These are phyloP conservation scores for Chaetomiaceae sp. DNA, from an alignment of 2,329 filamentous ascomycete species.

Conservation along the genomic window DNA sequence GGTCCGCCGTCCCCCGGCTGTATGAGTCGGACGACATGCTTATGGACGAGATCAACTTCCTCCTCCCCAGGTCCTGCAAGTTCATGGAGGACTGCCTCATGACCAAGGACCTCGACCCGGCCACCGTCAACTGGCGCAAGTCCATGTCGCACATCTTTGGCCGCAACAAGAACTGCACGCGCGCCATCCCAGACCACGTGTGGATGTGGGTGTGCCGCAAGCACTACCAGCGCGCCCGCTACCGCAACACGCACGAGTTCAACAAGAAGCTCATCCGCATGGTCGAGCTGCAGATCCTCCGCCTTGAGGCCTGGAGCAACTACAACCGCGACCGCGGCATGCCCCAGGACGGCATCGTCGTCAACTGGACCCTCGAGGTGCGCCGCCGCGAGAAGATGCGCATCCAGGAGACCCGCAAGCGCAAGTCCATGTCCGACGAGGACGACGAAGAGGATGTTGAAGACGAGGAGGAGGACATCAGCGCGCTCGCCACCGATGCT, in stretches of 20 bases:
- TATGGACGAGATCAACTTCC: not conserved
- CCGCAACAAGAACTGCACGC: constrained; percentile 74
- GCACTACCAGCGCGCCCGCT: constrained; percentile 73
- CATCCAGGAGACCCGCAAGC: not conserved
- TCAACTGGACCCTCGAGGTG: constrained; percentile 58
- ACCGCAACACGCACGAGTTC: constrained; percentile 60
- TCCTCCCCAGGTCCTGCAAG: constrained; percentile 41
- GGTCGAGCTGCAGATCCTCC: constrained; percentile 57
- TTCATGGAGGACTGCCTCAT: constrained; percentile 51
- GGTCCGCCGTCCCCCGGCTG: not conserved
- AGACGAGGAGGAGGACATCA: constrained; percentile 24
- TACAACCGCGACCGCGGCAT: constrained; percentile 37
- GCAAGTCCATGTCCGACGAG: not conserved
- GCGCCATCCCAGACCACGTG: constrained; percentile 61
- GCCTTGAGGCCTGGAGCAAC: constrained; percentile 60
- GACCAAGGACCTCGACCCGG: constrained; percentile 34
- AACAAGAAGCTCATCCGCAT: constrained; percentile 60
- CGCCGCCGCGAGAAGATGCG: constrained; percentile 62
- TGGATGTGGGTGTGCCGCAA: constrained; percentile 79
- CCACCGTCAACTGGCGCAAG: constrained; percentile 47
- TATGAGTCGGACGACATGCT: not conserved
- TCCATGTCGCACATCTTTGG: constrained; percentile 79
- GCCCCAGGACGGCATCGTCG: constrained; percentile 41
- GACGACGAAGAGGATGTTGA: constrained; percentile 35
- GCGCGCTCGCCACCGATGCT: constrained; percentile 31